Percentiles rank a stretch among this genome's conserved stretches.
Conservation (phyloP, 192 early-diverging fungal species). For the Umbelopsis isabellina region DNA sequence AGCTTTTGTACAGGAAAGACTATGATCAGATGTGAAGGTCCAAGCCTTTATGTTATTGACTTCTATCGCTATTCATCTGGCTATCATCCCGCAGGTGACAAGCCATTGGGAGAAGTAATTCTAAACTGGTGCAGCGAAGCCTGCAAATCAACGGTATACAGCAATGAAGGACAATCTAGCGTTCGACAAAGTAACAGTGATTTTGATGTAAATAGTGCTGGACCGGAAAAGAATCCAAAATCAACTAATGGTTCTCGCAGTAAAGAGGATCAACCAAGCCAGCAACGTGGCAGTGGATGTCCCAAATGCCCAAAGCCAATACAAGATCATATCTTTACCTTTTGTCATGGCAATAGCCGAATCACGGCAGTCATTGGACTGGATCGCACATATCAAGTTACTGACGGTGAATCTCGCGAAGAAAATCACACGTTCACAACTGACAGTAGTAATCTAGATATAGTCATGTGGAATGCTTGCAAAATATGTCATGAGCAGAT, state of each 20-base stretch:
- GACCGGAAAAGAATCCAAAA: neutral
- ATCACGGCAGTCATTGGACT: slow-evolving; percentile 48
- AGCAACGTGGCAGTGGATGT: slow-evolving; percentile 18
- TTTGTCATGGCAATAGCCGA: slow-evolving; percentile 53
- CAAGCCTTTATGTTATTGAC: slow-evolving; percentile 1
- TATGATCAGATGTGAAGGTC: slow-evolving; percentile 12
- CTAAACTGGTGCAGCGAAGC: slow-evolving; percentile 21
- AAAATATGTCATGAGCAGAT: slow-evolving; percentile 67
- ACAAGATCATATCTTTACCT: slow-evolving; percentile 58
- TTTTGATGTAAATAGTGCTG: neutral
- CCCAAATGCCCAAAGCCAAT: neutral
- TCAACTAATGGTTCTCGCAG: neutral
- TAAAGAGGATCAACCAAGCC: neutral
- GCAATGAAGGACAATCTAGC: neutral
- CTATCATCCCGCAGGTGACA: slow-evolving; percentile 13
- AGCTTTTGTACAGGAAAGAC: neutral
- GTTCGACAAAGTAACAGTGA: neutral
- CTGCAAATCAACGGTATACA: neutral
- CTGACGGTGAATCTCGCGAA: slow-evolving; percentile 19
- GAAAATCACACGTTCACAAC: neutral
- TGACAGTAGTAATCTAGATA: slow-evolving; percentile 32
- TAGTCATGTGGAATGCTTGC: slow-evolving; percentile 86
- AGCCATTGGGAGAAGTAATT: slow-evolving; percentile 15
- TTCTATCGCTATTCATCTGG: slow-evolving; percentile 10
- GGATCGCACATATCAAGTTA: slow-evolving; percentile 28